A percentile compares a stretch with the other conserved stretches of the same genome.
Evolutionary conservation across 345 rosid species (phyloP).

Genomic region (Litchi chinensis): DNA sequence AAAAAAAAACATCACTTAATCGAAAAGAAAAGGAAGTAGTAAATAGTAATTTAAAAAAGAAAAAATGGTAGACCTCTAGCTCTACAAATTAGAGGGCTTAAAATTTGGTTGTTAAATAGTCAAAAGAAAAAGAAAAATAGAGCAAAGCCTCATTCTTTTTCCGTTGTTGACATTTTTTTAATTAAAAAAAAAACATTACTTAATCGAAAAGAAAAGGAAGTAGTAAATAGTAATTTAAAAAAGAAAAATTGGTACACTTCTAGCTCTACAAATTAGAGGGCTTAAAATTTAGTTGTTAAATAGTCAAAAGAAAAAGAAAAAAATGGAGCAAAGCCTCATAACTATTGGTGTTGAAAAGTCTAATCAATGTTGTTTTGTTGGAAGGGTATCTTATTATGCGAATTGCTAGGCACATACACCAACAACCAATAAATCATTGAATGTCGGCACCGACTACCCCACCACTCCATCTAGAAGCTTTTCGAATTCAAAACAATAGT

Average conservation of each 20-base stretch:
- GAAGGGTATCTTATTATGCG: not conserved
- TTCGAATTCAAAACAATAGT: too few species aligned
- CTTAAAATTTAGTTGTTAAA: not conserved
- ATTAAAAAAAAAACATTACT: too few species aligned
- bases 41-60: not conserved
- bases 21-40: too few species aligned
- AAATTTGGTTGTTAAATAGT: not conserved
- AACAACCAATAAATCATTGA: not conserved
- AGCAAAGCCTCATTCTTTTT: not conserved
- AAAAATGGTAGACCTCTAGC: not conserved
- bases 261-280: too few species aligned
- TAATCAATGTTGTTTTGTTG: not conserved
- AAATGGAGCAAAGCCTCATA: not conserved
- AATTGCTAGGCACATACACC: not conserved
- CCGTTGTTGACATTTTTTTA: too few species aligned
- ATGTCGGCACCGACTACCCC: constrained; percentile 3
- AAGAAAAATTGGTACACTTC: not conserved
- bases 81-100: too few species aligned
- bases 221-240: not conserved
- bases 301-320: not conserved
- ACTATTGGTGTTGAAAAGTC: not conserved
- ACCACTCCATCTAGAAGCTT: too few species aligned
- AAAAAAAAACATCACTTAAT: too few species aligned
- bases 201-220: too few species aligned
- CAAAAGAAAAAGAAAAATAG: not conserved